phyloP scores from a whole-genome alignment of 345 rosid genomes.

The Eucalyptus polyanthemos region DNA sequence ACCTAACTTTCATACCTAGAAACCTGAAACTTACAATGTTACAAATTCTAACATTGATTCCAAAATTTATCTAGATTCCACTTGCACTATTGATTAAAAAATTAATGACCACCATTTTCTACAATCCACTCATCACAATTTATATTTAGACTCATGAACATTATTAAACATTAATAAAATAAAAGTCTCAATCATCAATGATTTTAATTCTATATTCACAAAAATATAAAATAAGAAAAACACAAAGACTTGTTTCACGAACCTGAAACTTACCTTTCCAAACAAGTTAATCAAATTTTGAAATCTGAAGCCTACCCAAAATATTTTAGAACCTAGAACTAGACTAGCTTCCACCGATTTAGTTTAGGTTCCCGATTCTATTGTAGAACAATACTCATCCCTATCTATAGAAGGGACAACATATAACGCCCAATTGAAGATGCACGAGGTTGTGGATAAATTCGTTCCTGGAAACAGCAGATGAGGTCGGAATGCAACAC shows the following conservation, averaged over 20 bases:
- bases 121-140: too few relatives aligned
- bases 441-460: background rate
- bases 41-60: rapidly evolving
- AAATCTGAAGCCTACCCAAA: rapidly evolving
- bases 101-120: too few relatives aligned
- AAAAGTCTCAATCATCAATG: rapidly evolving
- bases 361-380: too few relatives aligned
- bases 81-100: too few relatives aligned
- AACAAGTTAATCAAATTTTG: too few relatives aligned
- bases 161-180: rapidly evolving
- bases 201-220: rapidly evolving
- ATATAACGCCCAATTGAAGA: background rate
- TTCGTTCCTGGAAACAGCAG: background rate
- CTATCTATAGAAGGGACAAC: background rate
- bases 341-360: rapidly evolving
- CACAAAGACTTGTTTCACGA: rapidly evolving
- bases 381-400: rapidly evolving
- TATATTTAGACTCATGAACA: too few relatives aligned
- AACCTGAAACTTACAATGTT: rapidly evolving
- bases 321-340: too few relatives aligned
- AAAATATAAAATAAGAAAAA: too few relatives aligned
- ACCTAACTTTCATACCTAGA: too few relatives aligned
- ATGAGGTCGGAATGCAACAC: background rate
- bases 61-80: rapidly evolving
- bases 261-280: rapidly evolving